phyloP scores from a whole-genome alignment of 2,329 filamentous ascomycete species.

The Hymenoscyphus scutula region DNA sequence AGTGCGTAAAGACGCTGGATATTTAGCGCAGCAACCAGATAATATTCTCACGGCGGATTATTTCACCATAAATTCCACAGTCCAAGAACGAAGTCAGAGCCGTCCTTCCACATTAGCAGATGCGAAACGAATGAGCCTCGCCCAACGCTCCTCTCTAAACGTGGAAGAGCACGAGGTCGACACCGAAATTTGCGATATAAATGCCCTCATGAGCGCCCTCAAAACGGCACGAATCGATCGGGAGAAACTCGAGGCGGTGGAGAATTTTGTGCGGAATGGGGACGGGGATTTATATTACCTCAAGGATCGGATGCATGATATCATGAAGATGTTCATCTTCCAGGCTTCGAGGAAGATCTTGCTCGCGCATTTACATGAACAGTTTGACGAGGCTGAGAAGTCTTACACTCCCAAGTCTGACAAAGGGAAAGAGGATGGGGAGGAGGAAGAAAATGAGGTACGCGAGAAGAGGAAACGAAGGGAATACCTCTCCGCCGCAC shows the following conservation, averaged over 20 bases:
- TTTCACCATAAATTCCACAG: conserved; percentile 68
- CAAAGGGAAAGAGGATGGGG: conserved; percentile 32
- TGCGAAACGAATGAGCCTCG: conserved; percentile 28
- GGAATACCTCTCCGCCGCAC: conserved; percentile 70
- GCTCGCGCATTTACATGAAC: conserved; percentile 65
- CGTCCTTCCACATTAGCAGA: conserved; percentile 31
- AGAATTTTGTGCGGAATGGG: conserved; percentile 76
- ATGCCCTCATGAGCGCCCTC: conserved; percentile 63
- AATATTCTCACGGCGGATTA: conserved; percentile 75
- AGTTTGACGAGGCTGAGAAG: conserved; percentile 50
- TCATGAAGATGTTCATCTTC: conserved; percentile 86
- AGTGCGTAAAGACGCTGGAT: conserved; percentile 55
- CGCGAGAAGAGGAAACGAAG: conserved; percentile 39
- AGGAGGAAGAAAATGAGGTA: conserved; percentile 30
- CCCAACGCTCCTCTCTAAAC: conserved; percentile 33
- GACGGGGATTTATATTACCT: conserved; percentile 75
- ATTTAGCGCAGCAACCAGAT: conserved; percentile 44
- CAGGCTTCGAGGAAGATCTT: conserved; percentile 81
- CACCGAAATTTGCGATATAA: conserved; percentile 57
- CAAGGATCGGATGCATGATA: conserved; percentile 71
- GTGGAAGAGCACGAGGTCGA: conserved; percentile 45
- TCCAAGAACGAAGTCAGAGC: conserved; percentile 41
- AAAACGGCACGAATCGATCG: conserved; percentile 76
- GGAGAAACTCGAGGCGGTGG: conserved; percentile 82
- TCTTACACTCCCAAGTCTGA: not conserved